A percentile compares a stretch with the other conserved stretches of the same genome.
Evolutionary conservation across 2,329 filamentous ascomycete species (phyloP).

Genomic region (Myriosclerotinia duriaeana): DNA sequence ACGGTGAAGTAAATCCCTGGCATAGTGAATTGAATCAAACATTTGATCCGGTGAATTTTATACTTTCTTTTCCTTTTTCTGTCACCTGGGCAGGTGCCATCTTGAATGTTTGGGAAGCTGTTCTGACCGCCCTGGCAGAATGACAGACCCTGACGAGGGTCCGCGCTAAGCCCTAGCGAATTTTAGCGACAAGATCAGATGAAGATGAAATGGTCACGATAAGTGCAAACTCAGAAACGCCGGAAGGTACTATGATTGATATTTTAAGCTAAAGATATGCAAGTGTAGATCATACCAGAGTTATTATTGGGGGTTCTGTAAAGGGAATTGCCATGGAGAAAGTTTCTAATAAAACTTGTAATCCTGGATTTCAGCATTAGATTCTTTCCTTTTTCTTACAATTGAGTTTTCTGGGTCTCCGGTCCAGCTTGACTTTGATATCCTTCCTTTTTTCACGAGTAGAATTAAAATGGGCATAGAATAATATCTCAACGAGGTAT

Average conservation of each 20-base stretch:
- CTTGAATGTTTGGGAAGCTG: neutral
- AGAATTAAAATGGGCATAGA: too few species aligned
- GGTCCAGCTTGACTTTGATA: too few species aligned
- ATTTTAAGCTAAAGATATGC: neutral
- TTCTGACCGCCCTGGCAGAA: neutral
- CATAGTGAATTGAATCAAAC: too few species aligned
- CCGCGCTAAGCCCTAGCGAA: neutral
- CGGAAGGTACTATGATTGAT: neutral
- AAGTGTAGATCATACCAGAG: neutral
- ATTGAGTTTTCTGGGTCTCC: too few species aligned
- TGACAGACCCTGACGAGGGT: neutral
- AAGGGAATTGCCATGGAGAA: neutral
- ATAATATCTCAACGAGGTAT: too few species aligned
- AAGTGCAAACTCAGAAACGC: too few species aligned
- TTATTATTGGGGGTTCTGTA: neutral
- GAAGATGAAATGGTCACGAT: neutral
- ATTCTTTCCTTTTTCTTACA: neutral
- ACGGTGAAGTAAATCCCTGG: too few species aligned
- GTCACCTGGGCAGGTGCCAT: too few species aligned
- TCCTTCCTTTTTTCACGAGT: too few species aligned
- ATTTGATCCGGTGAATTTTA: too few species aligned
- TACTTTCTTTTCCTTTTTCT: too few species aligned
- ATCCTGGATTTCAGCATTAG: neutral
- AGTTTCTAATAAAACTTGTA: too few species aligned
- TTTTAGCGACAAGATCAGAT: neutral